These are phyloP conservation scores for Penicillium sp. DNA, from an alignment of 2,329 filamentous ascomycete species.

Conservation along the genomic window DNA sequence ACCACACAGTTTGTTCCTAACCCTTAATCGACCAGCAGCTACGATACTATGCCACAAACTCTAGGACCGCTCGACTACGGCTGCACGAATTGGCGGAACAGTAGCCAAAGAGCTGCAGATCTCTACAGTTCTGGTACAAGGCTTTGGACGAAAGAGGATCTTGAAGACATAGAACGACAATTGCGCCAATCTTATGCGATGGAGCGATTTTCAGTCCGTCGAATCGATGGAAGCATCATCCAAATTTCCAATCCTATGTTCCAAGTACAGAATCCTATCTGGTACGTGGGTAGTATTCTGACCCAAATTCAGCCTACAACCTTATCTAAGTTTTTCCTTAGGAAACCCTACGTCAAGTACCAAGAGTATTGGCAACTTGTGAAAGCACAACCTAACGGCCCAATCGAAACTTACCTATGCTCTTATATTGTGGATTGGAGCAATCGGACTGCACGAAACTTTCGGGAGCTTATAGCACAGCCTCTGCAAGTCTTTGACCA, in stretches of 20 bases:
- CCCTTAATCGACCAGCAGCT: not conserved
- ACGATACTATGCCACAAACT: conserved; percentile 20
- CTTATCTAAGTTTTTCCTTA: conserved; percentile 19
- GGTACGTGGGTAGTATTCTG: conserved; percentile 20
- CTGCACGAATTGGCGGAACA: conserved; percentile 22
- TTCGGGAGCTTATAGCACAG: conserved; percentile 23
- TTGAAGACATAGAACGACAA: conserved; percentile 24
- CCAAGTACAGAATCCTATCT: conserved; percentile 24
- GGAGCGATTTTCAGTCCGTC: conserved; percentile 22
- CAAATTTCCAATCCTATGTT: conserved; percentile 24
- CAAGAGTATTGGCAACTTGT: conserved; percentile 25
- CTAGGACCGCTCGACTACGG: conserved; percentile 19
- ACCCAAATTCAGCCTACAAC: conserved; percentile 7
- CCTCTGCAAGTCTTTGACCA: conserved; percentile 22
- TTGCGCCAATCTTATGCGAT: conserved; percentile 19
- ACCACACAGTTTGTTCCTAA: conserved; percentile 10
- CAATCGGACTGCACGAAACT: conserved; percentile 21
- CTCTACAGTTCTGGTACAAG: conserved; percentile 20
- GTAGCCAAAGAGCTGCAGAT: conserved; percentile 24
- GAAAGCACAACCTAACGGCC: conserved; percentile 19
- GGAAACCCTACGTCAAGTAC: conserved; percentile 23
- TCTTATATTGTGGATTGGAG: conserved; percentile 26
- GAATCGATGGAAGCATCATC: conserved; percentile 22
- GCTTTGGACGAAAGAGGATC: conserved; percentile 23
- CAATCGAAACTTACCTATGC: conserved; percentile 21